Evolutionary conservation across 2,329 filamentous ascomycete genomes (phyloP).

Genomic region (Trichothecium sympodiale): DNA sequence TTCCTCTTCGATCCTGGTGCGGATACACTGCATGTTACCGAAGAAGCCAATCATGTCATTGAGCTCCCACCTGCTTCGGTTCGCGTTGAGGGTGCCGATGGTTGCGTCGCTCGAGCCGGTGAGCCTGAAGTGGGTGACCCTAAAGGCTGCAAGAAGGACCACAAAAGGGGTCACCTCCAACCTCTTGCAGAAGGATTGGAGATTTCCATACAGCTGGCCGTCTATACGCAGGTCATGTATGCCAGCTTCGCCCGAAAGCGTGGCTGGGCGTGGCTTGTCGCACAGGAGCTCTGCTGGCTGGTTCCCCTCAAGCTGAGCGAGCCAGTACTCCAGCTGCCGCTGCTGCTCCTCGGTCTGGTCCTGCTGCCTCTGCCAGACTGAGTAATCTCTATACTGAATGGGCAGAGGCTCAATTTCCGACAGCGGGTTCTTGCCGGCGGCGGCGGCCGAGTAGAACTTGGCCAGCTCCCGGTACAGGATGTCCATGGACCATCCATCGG

Average conservation of each 20-base stretch:
- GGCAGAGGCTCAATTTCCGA: slow-evolving; percentile 7
- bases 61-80: slow-evolving; percentile 6
- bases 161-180: slow-evolving; percentile 4
- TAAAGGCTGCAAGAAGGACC: slow-evolving; percentile 6
- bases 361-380: slow-evolving; percentile 12
- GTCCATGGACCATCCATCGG: slow-evolving; percentile 10
- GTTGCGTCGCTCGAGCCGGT: slow-evolving; percentile 6
- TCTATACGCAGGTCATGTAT: slow-evolving; percentile 4
- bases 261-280: slow-evolving; percentile 19
- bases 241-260: neutral
- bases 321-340: slow-evolving; percentile 14
- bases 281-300: slow-evolving; percentile 15
- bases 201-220: slow-evolving; percentile 2
- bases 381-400: slow-evolving; percentile 15
- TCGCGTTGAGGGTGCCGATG: slow-evolving; percentile 8
- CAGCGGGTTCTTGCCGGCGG: slow-evolving; percentile 4
- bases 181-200: slow-evolving; percentile 6
- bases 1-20: slow-evolving; percentile 3
- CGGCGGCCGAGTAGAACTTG: slow-evolving; percentile 7
- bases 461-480: slow-evolving; percentile 7
- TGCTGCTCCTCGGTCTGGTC: slow-evolving; percentile 8
- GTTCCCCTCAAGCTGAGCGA: slow-evolving; percentile 3
- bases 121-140: slow-evolving; percentile 8
- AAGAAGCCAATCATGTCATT: slow-evolving; percentile 9
- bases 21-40: slow-evolving; percentile 11